Evolutionary conservation across 164 flowering plant genomes (phyloP).

Genomic region (Macadamia tetraphylla): DNA sequence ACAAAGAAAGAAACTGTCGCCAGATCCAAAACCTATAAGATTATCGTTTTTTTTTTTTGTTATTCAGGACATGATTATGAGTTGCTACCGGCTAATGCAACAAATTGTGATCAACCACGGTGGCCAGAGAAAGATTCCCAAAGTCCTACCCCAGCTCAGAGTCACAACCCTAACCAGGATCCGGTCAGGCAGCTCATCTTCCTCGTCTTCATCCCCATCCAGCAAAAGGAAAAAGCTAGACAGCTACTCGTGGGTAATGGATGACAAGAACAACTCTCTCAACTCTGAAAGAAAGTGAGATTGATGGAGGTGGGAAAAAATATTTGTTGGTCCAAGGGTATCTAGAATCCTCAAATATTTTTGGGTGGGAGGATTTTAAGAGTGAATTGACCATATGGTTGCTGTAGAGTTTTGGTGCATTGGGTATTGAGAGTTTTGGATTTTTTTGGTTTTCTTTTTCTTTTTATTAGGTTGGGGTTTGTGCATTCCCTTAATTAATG

Average conservation of each 20-base stretch:
- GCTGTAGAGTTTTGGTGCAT: slow-evolving; percentile 13
- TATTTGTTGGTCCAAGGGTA: slow-evolving; percentile 27
- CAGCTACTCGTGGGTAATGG: slow-evolving; percentile 48
- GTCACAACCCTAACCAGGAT: slow-evolving; percentile 38
- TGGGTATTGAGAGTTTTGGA: slow-evolving; percentile 18
- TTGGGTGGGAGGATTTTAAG: slow-evolving; percentile 22
- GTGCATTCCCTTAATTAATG: slow-evolving; percentile 28
- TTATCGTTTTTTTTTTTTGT: neutral
- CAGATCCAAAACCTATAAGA: slow-evolving; percentile 13
- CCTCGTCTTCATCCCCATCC: slow-evolving; percentile 37
- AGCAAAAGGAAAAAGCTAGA: slow-evolving; percentile 69
- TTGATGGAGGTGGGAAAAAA: neutral
- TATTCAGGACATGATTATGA: slow-evolving; percentile 66
- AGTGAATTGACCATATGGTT: slow-evolving; percentile 23
- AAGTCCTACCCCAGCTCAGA: slow-evolving; percentile 45
- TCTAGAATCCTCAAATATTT: slow-evolving; percentile 40
- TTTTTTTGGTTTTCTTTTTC: slow-evolving; percentile 14
- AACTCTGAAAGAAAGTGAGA: slow-evolving; percentile 11
- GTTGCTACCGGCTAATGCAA: slow-evolving; percentile 62
- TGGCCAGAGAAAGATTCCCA: slow-evolving; percentile 35
- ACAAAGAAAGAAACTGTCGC: slow-evolving; percentile 3
- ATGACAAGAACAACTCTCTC: slow-evolving; percentile 27
- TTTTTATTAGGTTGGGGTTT: slow-evolving; percentile 23
- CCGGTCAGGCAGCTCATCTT: slow-evolving; percentile 36
- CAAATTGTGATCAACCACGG: slow-evolving; percentile 21